Conservation (phyloP, 2,329 filamentous ascomycete genomes). For the Penicillium sp. region DNA sequence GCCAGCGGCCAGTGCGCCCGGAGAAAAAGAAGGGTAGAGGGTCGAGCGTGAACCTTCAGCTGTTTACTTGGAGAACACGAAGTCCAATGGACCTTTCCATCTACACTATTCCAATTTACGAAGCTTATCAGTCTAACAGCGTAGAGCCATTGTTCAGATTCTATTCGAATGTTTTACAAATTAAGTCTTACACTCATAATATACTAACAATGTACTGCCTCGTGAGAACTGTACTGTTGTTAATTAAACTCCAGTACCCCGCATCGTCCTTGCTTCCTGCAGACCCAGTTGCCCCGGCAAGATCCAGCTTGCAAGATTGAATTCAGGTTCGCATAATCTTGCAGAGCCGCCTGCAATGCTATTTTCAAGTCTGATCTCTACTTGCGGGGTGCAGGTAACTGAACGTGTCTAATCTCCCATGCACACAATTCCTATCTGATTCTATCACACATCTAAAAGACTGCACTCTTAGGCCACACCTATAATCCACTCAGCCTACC, state of each 20-base stretch:
- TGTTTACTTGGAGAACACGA: not conserved
- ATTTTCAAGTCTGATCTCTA: not conserved
- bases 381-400: conserved; percentile 17
- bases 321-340: conserved; percentile 19
- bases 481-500: not conserved
- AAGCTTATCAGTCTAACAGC: not conserved
- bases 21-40: not conserved
- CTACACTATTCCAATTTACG: not conserved
- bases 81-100: not conserved
- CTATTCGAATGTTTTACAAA: not conserved
- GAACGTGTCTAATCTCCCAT: not conserved
- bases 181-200: not conserved
- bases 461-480: not conserved
- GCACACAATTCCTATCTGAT: not conserved
- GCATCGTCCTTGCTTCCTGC: conserved; percentile 13
- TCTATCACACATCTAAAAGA: not conserved
- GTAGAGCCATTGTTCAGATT: not conserved
- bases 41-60: not conserved
- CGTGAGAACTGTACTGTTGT: not conserved
- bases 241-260: not conserved
- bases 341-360: conserved; percentile 10
- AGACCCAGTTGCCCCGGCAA: not conserved
- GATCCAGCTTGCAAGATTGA: not conserved
- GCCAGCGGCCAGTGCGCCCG: not conserved
- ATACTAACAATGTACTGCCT: not conserved